phyloP scores from a whole-genome alignment of 345 rosid species.

The Bruguiera parviflora region DNA sequence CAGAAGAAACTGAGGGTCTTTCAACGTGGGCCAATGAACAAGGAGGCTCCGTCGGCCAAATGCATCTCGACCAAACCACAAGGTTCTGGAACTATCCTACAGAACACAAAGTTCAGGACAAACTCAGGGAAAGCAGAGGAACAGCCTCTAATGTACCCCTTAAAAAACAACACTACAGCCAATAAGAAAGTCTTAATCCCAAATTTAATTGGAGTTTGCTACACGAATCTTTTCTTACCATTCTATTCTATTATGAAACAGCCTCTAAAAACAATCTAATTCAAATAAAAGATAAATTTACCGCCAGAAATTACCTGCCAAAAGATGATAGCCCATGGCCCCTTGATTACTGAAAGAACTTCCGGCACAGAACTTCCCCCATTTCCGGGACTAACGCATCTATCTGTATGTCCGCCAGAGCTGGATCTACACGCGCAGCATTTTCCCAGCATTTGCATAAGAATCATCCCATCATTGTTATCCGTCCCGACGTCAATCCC shows the following conservation, averaged over 20 bases:
- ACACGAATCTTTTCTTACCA: too few relatives aligned
- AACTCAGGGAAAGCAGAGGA: background rate
- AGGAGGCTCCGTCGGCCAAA: conserved; percentile 91
- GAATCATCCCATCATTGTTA: conserved; percentile 62
- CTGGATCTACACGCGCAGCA: conserved; percentile 35
- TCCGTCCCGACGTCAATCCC: conserved; percentile 54
- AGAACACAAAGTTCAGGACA: conserved; percentile 6
- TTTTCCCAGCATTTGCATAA: conserved; percentile 45
- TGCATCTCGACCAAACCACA: conserved; percentile 92
- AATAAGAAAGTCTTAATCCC: background rate
- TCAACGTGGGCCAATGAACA: conserved; percentile 76
- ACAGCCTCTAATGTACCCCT: background rate
- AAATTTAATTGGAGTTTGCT: too few relatives aligned
- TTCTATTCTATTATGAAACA: too few relatives aligned
- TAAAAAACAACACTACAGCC: background rate
- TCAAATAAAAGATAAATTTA: conserved; percentile 24
- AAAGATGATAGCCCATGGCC: conserved; percentile 81
- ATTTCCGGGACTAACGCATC: conserved; percentile 24
- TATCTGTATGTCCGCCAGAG: conserved; percentile 10
- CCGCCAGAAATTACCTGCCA: conserved; percentile 71
- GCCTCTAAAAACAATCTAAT: too few relatives aligned
- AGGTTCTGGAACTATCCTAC: conserved; percentile 67
- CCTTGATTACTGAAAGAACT: conserved; percentile 69
- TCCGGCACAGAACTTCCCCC: conserved; percentile 40
- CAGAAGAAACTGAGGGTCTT: conserved; percentile 59